phyloP scores from a whole-genome alignment of 164 flowering plant genomes.

The Stephania yunnanensis region DNA sequence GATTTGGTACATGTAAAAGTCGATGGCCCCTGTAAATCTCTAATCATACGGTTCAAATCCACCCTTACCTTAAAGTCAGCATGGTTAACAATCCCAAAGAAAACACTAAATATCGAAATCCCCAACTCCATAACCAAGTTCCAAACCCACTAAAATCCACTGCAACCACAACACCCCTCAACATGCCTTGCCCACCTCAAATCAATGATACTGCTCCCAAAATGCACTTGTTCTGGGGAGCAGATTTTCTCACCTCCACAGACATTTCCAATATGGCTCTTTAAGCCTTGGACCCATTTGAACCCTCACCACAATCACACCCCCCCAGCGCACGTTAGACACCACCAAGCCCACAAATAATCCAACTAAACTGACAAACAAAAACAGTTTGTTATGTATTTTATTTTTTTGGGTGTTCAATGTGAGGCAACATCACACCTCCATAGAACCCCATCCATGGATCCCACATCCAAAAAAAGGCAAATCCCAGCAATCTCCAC shows the following conservation, averaged over 20 bases:
- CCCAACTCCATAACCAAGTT: not conserved
- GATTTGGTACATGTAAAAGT: too few relatives aligned
- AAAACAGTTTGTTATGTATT: too few relatives aligned
- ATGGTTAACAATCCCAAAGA: not conserved
- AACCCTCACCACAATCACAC: not conserved
- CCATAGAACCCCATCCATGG: conserved; percentile 25
- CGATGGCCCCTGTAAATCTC: not conserved
- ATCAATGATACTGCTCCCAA: not conserved
- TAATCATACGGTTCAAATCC: not conserved
- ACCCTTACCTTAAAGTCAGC: not conserved
- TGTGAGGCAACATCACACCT: not conserved
- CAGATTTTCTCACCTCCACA: not conserved
- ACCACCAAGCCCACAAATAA: conserved; percentile 1
- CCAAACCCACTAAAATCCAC: not conserved
- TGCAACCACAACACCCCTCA: not conserved
- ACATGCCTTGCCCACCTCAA: not conserved
- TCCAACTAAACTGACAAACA: too few relatives aligned
- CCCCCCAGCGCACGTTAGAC: not conserved
- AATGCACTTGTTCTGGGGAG: not conserved
- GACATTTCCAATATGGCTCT: not conserved
- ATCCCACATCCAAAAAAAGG: conserved; percentile 34
- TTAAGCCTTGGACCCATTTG: not conserved
- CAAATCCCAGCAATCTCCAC: conserved; percentile 19
- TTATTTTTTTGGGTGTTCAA: too few relatives aligned
- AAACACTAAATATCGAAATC: not conserved